Base-by-base conservation (phyloP, 306 rosid species). In the Bauhinia variegata region DNA sequence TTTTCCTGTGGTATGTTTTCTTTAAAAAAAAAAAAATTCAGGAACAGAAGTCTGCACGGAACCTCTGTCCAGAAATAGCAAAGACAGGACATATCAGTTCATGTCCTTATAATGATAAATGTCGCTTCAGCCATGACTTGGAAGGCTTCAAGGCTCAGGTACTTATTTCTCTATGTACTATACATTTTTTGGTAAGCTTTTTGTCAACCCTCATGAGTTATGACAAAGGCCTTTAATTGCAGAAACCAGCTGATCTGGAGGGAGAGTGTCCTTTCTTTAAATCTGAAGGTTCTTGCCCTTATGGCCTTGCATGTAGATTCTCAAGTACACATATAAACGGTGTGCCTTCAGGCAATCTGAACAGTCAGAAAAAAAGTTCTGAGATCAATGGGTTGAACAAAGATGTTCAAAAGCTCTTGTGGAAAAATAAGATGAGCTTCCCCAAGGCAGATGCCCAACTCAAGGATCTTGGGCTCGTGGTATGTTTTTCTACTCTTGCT, bases 401-500 rank as follows among this genome's bases (percentile, higher is more conserved):
- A 83, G 86, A 86, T 75, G 78, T 85, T 67, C 98, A 93, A 15
- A 93, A 75, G 79, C 96, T 93, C 70, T 76, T 93, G 71, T 88
- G 98, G 97, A 93, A 93, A 82, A 88, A 87, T 63, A 89, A 89
- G 72, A 83, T 86, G 88, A 72, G 31, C 48, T 93, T 83, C 60
- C 82, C 93, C 8, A 89, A 89, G 75, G 91, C 98, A 7, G 95
- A 88, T 65, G 81, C 89, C 53, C 74, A 76, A 44, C 97, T 93
- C 70, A 87, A 61, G 70, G 77, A 51, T 60, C 97, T 89, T 75
- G 93, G 95, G 60, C 95, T 93, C 58, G 5, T 39, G 89, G 97
- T 93, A 88, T 48, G n/a, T 15, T 68, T 54, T 16, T 49, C 15
- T 13, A n/a, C 13, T 42, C 13, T 54, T 19, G 47, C n/a, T 30